Base-by-base conservation (phyloP, 1,139 yeast species). In the Geotrichum australiense region DNA sequence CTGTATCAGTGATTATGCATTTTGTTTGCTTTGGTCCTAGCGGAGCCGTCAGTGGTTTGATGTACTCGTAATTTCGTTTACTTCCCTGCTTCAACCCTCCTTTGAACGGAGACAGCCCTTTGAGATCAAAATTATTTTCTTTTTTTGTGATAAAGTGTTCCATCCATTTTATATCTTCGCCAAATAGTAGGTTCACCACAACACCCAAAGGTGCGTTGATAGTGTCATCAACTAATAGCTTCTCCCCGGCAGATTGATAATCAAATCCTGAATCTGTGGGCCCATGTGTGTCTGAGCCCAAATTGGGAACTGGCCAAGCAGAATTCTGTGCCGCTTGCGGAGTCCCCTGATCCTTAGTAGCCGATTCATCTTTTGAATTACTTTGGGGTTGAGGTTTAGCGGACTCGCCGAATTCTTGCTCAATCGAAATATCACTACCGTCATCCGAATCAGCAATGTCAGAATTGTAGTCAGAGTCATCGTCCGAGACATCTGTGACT, bases 11-110 rank as follows among this genome's bases (percentile, higher is more conserved):
- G 43, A 86, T 77, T 12, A 72, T 57, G 65, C 98, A 93, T 52
- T 73, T 76, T 2, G 98, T 89, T 58, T 89, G 96, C 56, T 89
- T 91, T 5, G 98, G 98, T 0, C 98, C 98, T 46, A 93, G 77
- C 0, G 96, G 76, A 0, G 81, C 89, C 46, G 70, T 69, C 47
- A 93, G 68, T 3, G 96, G 97, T 59, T 89, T 89, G 36, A 69
- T 71, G 59, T 89, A 93, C 4, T 73, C 70, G 57, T 80, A 89
- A 32, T 70, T 67, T 48, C 99, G 73, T 47, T 66, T 66, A 43
- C 65, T 64, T 3, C 65, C 65, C 1, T 58, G 49, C 11, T 54
- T 57, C 12, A 55, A 54, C 4, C 52, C 53, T 12, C 61, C 60
- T 24, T 63, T 54, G 53, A 78, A 74, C 20, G 70, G 69, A 1